Base-by-base conservation (phyloP, 108 stramenopile species). In the Mediolabrus comicus region DNA sequence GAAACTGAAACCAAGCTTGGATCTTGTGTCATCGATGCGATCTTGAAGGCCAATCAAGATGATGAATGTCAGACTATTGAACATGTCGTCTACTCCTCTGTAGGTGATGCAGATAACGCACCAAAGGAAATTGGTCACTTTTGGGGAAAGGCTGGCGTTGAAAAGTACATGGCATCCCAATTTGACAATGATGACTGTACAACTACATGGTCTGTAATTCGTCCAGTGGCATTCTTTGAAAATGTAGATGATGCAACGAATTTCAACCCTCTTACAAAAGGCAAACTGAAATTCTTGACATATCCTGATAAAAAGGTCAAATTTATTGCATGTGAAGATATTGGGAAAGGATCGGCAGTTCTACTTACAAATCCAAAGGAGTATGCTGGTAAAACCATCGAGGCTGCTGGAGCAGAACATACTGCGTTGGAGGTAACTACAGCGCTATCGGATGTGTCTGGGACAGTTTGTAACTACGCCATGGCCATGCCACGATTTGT, bases 211-310 rank as follows among this genome's bases (percentile, higher is more conserved):
- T 75, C 74, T 4, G 69, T 75, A 11, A 61, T 75, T 41, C 74
- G 74, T 51, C 74, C 74, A 29, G 74, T 75, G 32, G 69, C 69
- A 34, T 75, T 75, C 61, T 62, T 75, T 27, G 74, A 75, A 39
- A 75, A 69, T 39, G 36, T 75, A 14, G 68, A 75, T 24, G 74
- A 75, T 75, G 32, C 43, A 13, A 38, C 31, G 16, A 75, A 61
- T 49, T 69, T 38, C 59, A 75, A 75, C 33, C 69, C 74, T 12
- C 43, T 75, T 16, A 70, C 43, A 38, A 75, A 75, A 68, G 74
- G 74, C 4, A 36, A 13, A 11, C 36, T 75, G 33, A 75, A 75
- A 36, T 69, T 75, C 26, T 33, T 75, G 22, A 63, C 61, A 31
- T 34, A 53, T 52, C 62, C 62, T 28, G 62, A 76, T 22, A 39